Evolutionary conservation across 169 alveolate genomes (phyloP).

Genomic region (Babesia divergens): DNA sequence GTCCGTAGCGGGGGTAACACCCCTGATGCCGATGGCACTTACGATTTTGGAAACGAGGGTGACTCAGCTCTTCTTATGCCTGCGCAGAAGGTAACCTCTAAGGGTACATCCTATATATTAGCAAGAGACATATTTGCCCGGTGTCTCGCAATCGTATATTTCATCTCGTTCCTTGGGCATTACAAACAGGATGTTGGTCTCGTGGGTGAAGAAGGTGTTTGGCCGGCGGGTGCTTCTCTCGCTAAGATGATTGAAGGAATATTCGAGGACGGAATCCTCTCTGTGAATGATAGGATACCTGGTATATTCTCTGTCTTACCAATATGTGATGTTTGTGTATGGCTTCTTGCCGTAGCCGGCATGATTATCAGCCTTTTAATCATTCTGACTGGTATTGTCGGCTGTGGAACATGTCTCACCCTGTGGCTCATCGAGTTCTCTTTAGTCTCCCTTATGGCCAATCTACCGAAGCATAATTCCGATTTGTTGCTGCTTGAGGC

Average conservation of each 20-base stretch:
- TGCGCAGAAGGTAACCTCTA: neutral
- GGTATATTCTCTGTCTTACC: conserved; percentile 14
- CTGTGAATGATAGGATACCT: neutral
- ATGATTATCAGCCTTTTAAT: conserved; percentile 12
- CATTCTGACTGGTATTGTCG: conserved; percentile 35
- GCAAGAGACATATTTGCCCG: conserved; percentile 29
- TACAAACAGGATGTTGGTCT: conserved; percentile 44
- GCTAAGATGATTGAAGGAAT: neutral
- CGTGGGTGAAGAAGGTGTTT: conserved; percentile 34
- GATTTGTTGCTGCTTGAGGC: conserved; percentile 56
- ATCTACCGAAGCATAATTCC: conserved; percentile 25
- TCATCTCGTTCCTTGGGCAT: conserved; percentile 43
- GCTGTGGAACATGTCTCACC: conserved; percentile 11
- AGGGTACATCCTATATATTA: conserved; percentile 12
- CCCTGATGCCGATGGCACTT: no score
- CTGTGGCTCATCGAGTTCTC: conserved; percentile 42
- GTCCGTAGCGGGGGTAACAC: no score
- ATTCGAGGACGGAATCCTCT: neutral
- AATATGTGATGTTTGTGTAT: conserved; percentile 24
- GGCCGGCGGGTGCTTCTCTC: conserved; percentile 31
- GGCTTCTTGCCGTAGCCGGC: conserved; percentile 33
- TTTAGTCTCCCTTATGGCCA: conserved; percentile 13
- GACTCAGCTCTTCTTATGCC: no score
- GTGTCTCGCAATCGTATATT: conserved; percentile 13
- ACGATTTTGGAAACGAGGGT: no score